phyloP scores from a whole-genome alignment of 805 yeast species.

The Candida silvicultrix region DNA sequence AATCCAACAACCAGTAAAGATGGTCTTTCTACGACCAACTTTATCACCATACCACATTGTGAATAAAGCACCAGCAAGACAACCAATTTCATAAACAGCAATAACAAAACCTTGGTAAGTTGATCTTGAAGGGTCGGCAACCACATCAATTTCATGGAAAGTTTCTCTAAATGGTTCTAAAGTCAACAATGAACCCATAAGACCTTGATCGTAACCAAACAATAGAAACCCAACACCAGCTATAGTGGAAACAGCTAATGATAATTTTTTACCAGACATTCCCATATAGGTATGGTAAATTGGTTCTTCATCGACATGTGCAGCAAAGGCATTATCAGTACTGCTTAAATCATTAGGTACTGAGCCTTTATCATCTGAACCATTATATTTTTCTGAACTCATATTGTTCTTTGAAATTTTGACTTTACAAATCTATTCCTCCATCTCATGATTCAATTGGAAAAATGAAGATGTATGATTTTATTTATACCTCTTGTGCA shows the following conservation, averaged over 20 bases:
- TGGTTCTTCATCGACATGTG: neutral
- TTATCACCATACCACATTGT: conserved; percentile 25
- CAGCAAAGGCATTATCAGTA: neutral
- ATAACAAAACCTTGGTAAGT: conserved; percentile 1
- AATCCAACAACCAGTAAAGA: conserved; percentile 12
- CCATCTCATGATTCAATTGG: no score
- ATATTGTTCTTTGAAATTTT: neutral
- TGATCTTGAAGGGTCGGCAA: neutral
- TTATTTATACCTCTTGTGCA: neutral
- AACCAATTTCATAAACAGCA: conserved; percentile 1
- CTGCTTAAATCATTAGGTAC: neutral
- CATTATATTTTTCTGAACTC: neutral
- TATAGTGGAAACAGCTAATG: neutral
- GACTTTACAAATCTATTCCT: no score
- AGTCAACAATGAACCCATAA: neutral
- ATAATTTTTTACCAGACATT: neutral
- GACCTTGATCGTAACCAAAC: neutral
- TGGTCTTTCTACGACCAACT: conserved; percentile 31
- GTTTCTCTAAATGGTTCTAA: neutral
- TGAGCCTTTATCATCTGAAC: neutral
- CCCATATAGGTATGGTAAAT: neutral
- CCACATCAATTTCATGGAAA: neutral
- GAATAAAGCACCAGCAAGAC: neutral
- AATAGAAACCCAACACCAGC: conserved; percentile 1
- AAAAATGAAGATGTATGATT: neutral